phyloP scores from a whole-genome alignment of 768 basidiomycete genomes.

The Tulasnella sp. region DNA sequence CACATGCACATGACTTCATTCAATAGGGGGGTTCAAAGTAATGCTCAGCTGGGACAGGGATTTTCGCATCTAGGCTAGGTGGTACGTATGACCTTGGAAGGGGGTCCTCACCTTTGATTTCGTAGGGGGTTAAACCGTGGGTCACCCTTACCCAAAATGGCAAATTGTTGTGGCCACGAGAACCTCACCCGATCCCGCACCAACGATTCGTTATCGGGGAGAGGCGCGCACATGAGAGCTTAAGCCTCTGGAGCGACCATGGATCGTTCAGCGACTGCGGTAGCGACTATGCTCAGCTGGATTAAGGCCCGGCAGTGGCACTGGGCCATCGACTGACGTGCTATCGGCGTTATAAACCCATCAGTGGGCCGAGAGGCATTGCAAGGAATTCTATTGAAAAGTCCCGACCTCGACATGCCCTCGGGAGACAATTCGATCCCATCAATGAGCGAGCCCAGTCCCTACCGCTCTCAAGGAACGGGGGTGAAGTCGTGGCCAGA shows the following conservation, averaged over 20 bases:
- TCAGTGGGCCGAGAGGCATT: background rate
- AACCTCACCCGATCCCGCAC: background rate
- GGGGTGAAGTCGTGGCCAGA: background rate
- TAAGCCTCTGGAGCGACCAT: background rate
- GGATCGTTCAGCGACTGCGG: background rate
- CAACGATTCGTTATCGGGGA: background rate
- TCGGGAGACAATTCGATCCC: background rate
- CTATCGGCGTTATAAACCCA: background rate
- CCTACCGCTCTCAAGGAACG: background rate
- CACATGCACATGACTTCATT: background rate
- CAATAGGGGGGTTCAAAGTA: background rate
- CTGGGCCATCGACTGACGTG: background rate
- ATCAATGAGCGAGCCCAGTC: background rate
- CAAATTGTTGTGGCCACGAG: background rate
- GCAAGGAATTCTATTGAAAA: background rate
- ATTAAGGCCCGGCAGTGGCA: background rate
- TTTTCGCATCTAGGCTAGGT: background rate
- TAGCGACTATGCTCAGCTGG: background rate
- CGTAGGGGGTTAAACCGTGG: background rate
- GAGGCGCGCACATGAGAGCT: background rate
- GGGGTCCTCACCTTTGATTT: background rate
- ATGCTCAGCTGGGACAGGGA: background rate
- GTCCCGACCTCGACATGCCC: background rate
- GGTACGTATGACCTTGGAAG: background rate
- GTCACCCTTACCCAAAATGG: background rate